Base-by-base conservation (phyloP, 1,284 basidiomycete genomes). In the Pseudozyma pruni region DNA sequence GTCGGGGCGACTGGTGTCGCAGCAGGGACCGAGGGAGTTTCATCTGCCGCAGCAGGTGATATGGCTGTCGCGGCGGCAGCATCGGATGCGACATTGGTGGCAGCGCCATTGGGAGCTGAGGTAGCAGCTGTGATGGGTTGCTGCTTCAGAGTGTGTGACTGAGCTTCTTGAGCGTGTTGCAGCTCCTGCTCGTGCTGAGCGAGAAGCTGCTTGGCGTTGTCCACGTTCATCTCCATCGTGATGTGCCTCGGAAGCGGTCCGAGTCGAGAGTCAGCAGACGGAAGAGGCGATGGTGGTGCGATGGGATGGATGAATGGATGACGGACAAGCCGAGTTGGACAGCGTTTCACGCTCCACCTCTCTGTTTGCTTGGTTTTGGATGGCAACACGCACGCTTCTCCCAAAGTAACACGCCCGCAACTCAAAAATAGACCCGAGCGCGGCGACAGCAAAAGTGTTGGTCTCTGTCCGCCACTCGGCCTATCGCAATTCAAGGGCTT, bases 221-320 rank as follows among this genome's bases (percentile, higher is more conserved):
- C 54, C 10, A 72, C 58, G 51, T 72, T 72, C 29, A 72, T 47
- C 54, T 72, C 68, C 68, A 72, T 72, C 22, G n/a, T 19, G 27
- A 32, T 25, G 10, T 16, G 4, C 17, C 35, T 48, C 46, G 38
- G 37, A 33, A 25, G 47, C 31, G 31, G 20, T 40, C 38, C 47
- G 47, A 40, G 1, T 7, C 6, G 25, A 17, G 11, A 29, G 27
- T 29, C 6, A 29, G 27, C 27, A 7, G 16, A 19, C 16, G 23
- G 19, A 19, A 13, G 27, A 25, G 5, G 19, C 31, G 46, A 39
- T 29, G 20, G 33, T 20, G 37, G 39, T 20, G 47, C 11, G 19
- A 40, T 34, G 43, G 11, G 23, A 13, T 16, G 43, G n/a, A 43
- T 7, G 27, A 11, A 33, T 14, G 14, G 7, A 19, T 2, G 7